These are phyloP conservation scores for Lineolata rhizophorae DNA, from an alignment of 495 filamentous ascomycete genomes.

Conservation along the genomic window DNA sequence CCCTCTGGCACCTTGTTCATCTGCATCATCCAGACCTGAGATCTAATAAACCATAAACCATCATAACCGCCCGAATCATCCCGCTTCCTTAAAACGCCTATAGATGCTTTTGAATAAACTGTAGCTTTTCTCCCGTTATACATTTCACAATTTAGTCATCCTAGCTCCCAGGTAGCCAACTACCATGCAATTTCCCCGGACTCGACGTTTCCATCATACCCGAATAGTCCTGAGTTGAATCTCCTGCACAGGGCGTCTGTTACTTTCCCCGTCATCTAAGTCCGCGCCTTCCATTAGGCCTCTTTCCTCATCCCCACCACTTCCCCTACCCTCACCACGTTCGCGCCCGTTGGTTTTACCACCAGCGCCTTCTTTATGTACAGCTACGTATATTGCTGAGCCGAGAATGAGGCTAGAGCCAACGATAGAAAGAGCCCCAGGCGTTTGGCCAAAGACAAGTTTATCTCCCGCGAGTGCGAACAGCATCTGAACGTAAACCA, in stretches of 20 bases:
- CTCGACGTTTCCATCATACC: too few relatives aligned
- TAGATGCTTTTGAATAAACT: too few relatives aligned
- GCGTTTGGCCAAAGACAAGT: slow-evolving; percentile 48
- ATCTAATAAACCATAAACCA: too few relatives aligned
- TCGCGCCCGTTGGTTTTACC: too few relatives aligned
- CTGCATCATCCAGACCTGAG: too few relatives aligned
- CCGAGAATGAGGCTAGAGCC: slow-evolving; percentile 65
- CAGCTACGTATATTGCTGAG: slow-evolving; percentile 58
- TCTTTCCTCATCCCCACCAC: slow-evolving; percentile 6
- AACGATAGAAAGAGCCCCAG: slow-evolving; percentile 39
- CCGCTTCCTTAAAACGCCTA: too few relatives aligned
- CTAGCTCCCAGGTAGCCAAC: too few relatives aligned
- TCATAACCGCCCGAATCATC: too few relatives aligned
- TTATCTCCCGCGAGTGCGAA: slow-evolving; percentile 73
- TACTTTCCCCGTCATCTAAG: slow-evolving; percentile 4
- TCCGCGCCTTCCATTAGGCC: slow-evolving; percentile 6
- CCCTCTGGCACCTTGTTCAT: too few relatives aligned
- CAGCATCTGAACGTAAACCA: slow-evolving; percentile 84
- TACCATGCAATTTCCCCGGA: too few relatives aligned
- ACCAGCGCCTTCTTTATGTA: slow-evolving; percentile 20
- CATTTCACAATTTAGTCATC: too few relatives aligned
- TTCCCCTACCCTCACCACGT: slow-evolving; percentile 4
- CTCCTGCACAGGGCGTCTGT: slow-evolving; percentile 2
- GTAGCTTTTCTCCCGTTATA: too few relatives aligned
- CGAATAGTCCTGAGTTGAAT: slow-evolving; percentile 2